Percentiles rank a stretch among this genome's conserved stretches.
Conservation (phyloP, 352 stramenopile genomes). For the Phytophthora pini region DNA sequence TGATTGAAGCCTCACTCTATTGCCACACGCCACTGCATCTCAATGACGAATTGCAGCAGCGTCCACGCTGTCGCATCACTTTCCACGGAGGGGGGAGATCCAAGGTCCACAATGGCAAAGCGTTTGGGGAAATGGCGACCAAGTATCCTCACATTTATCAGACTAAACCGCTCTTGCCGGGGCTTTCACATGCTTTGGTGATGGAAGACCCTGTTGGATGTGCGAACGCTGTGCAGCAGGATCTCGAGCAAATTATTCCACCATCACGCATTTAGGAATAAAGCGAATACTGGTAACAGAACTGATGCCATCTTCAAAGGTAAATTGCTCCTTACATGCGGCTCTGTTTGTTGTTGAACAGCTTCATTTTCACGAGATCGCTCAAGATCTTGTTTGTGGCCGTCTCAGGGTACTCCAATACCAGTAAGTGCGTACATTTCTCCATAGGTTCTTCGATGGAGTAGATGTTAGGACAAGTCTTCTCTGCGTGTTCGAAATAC, state of each 20-base stretch:
- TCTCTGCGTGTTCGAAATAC: slow-evolving; percentile 31
- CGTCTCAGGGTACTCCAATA: slow-evolving; percentile 46
- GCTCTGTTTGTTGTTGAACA: slow-evolving; percentile 9
- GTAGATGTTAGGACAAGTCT: slow-evolving; percentile 39
- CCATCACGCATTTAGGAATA: too few species aligned
- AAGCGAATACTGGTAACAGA: too few species aligned
- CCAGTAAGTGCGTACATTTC: slow-evolving; percentile 41
- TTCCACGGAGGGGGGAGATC: slow-evolving; percentile 50
- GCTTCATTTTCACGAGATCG: slow-evolving; percentile 29
- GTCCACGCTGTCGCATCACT: slow-evolving; percentile 40
- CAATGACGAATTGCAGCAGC: slow-evolving; percentile 29
- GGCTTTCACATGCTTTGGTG: slow-evolving; percentile 52
- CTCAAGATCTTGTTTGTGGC: slow-evolving; percentile 33
- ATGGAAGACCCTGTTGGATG: slow-evolving; percentile 50
- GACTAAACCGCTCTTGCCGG: slow-evolving; percentile 31
- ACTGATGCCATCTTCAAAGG: too few species aligned
- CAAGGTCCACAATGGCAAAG: slow-evolving; percentile 44
- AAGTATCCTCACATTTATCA: slow-evolving; percentile 46
- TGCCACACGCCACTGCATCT: slow-evolving; percentile 42
- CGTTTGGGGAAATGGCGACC: slow-evolving; percentile 34
- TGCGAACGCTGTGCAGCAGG: slow-evolving; percentile 38
- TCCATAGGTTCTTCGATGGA: slow-evolving; percentile 33
- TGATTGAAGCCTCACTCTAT: slow-evolving; percentile 53
- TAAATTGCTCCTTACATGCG: slow-evolving; percentile 11
- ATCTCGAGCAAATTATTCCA: slow-evolving; percentile 30